A percentile compares a stretch with the other conserved stretches of the same genome.
These are phyloP conservation scores for Huntiella decipiens DNA, from an alignment of 2,329 filamentous ascomycete species.

Conservation along the genomic window DNA sequence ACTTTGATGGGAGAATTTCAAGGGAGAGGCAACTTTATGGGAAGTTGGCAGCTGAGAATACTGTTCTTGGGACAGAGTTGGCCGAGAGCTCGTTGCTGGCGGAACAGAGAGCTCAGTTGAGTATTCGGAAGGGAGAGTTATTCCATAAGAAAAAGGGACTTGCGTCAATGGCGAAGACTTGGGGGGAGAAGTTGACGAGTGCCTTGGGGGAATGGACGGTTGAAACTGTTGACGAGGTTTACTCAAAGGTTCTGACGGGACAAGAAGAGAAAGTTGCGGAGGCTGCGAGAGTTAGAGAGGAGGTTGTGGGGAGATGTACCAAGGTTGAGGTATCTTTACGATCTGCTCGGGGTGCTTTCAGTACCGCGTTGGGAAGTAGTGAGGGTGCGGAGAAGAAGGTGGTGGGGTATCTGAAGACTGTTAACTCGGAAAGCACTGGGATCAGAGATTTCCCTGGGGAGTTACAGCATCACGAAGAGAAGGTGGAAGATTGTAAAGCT, in stretches of 20 bases:
- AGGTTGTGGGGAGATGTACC: slow-evolving; percentile 51
- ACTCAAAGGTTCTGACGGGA: slow-evolving; percentile 40
- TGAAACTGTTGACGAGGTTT: slow-evolving; percentile 49
- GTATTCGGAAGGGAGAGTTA: slow-evolving; percentile 64
- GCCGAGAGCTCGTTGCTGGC: slow-evolving; percentile 66
- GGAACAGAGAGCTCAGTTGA: slow-evolving; percentile 65
- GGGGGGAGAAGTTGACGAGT: slow-evolving; percentile 48
- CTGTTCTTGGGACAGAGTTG: slow-evolving; percentile 59
- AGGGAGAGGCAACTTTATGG: slow-evolving; percentile 46
- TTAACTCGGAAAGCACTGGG: slow-evolving; percentile 27
- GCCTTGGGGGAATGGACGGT: slow-evolving; percentile 54
- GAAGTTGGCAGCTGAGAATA: slow-evolving; percentile 51
- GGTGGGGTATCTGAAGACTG: slow-evolving; percentile 26
- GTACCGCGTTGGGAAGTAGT: slow-evolving; percentile 43
- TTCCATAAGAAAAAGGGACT: slow-evolving; percentile 55
- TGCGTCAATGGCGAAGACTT: slow-evolving; percentile 57
- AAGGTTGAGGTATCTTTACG: slow-evolving; percentile 58
- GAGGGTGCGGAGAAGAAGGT: slow-evolving; percentile 40
- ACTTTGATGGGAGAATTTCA: slow-evolving; percentile 53
- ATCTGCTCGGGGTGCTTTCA: slow-evolving; percentile 42
- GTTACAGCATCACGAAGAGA: slow-evolving; percentile 30
- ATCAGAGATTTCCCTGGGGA: slow-evolving; percentile 33
- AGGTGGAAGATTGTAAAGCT: slow-evolving; percentile 41
- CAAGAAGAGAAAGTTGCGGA: slow-evolving; percentile 41
- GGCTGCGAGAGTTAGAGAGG: slow-evolving; percentile 51